Percentiles rank a stretch among this genome's conserved stretches.
Conservation (phyloP, 1,139 yeast genomes). For the Geotrichum carabidarum region DNA sequence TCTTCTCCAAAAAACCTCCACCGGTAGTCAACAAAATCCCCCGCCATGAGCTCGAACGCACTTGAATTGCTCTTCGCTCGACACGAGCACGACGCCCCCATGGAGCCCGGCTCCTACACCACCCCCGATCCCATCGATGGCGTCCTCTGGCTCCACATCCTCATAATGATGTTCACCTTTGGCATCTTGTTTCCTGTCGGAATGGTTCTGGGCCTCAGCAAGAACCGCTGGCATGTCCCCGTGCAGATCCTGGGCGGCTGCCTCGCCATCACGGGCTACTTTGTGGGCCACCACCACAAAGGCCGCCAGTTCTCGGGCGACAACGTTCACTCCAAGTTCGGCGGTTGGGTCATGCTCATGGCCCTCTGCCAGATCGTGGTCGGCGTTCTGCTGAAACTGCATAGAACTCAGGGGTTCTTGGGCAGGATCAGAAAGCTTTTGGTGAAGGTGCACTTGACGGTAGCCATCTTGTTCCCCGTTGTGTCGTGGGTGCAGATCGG, state of each 20-base stretch:
- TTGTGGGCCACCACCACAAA: constrained; percentile 40
- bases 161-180: constrained; percentile 38
- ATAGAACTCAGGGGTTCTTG: constrained; percentile 34
- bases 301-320: constrained; percentile 36
- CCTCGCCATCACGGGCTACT: constrained; percentile 37
- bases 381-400: constrained; percentile 37
- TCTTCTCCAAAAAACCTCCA: background rate
- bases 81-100: constrained; percentile 19
- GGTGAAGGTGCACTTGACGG: constrained; percentile 35
- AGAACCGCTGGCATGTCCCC: constrained; percentile 39
- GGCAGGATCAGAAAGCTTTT: constrained; percentile 33
- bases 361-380: constrained; percentile 32
- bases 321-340: constrained; percentile 37
- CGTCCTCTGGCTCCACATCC: constrained; percentile 38
- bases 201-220: constrained; percentile 40
- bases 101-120: constrained; percentile 18
- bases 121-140: constrained; percentile 22
- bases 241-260: constrained; percentile 37
- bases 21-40: too few relatives aligned
- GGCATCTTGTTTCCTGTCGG: constrained; percentile 42
- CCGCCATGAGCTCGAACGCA: constrained; percentile 12
- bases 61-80: constrained; percentile 14
- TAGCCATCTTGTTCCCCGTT: constrained; percentile 40
- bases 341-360: constrained; percentile 31
- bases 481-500: constrained; percentile 62